These are phyloP conservation scores for Caloboletus inedulis DNA, from an alignment of 1,284 basidiomycete genomes.

Conservation along the genomic window DNA sequence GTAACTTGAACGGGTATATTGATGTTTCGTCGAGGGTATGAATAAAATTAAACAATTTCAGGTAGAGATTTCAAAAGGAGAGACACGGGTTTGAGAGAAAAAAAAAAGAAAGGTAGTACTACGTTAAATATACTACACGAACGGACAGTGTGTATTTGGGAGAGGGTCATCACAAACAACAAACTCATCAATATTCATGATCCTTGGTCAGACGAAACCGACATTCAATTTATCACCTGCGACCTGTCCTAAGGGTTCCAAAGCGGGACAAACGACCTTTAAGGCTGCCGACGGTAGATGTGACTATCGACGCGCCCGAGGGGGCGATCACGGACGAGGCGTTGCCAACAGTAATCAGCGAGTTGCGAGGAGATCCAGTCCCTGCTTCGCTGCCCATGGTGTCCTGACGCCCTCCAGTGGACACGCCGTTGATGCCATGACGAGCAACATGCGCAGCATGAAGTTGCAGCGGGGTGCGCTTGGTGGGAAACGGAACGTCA, in stretches of 20 bases:
- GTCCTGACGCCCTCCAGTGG: conserved; percentile 69
- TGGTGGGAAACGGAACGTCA: conserved; percentile 36
- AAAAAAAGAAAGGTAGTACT: not conserved
- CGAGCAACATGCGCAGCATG: conserved; percentile 74
- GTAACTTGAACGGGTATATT: conserved; percentile 22
- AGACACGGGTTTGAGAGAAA: not conserved
- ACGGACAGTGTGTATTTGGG: not conserved
- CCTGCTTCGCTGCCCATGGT: conserved; percentile 53
- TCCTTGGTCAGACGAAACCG: not conserved
- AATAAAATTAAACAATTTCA: conserved; percentile 9
- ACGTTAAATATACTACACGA: conserved; percentile 7
- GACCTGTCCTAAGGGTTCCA: conserved; percentile 67
- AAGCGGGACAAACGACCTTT: conserved; percentile 68
- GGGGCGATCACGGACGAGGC: conserved; percentile 39
- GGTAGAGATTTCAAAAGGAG: not conserved
- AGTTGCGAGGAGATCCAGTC: conserved; percentile 65
- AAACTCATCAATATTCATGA: not conserved
- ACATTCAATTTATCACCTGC: conserved; percentile 37
- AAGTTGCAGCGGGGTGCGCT: conserved; percentile 72
- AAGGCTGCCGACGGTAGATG: conserved; percentile 53
- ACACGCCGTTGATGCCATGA: conserved; percentile 75
- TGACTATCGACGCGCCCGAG: conserved; percentile 49
- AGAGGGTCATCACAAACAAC: conserved; percentile 7
- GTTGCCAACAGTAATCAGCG: conserved; percentile 63
- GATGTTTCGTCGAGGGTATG: conserved; percentile 26